Conservation (phyloP, 1,284 basidiomycete species). For the Marasmius tenuissimus region DNA sequence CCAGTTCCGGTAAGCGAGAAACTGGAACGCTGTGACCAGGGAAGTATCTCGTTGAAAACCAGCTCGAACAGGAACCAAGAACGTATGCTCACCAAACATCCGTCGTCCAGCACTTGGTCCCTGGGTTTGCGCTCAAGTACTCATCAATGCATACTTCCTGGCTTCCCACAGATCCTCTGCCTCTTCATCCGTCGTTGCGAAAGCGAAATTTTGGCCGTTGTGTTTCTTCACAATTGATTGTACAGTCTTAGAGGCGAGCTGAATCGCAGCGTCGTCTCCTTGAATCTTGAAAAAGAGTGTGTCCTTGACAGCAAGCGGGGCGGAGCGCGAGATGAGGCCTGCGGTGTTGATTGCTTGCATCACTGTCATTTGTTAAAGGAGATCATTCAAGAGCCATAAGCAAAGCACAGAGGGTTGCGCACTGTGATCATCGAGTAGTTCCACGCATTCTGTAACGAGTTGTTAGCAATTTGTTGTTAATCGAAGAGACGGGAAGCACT, state of each 20-base stretch:
- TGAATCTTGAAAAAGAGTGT: slow-evolving; percentile 92
- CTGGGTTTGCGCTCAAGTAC: slow-evolving; percentile 67
- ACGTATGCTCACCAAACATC: slow-evolving; percentile 71
- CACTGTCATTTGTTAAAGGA: slow-evolving; percentile 41
- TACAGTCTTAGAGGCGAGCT: slow-evolving; percentile 61
- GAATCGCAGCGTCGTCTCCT: slow-evolving; percentile 63
- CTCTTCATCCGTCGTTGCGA: slow-evolving; percentile 76
- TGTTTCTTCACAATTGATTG: slow-evolving; percentile 65
- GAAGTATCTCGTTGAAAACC: not conserved
- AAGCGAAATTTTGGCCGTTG: slow-evolving; percentile 69
- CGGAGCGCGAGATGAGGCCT: slow-evolving; percentile 46
- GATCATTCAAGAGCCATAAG: not conserved
- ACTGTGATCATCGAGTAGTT: slow-evolving; percentile 77
- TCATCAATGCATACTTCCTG: slow-evolving; percentile 82
- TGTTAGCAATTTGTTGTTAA: slow-evolving; percentile 7
- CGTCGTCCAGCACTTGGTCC: slow-evolving; percentile 78
- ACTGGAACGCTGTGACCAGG: slow-evolving; percentile 70
- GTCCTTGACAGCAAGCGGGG: slow-evolving; percentile 71
- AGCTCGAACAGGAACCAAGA: not conserved
- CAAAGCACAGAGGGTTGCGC: slow-evolving; percentile 16
- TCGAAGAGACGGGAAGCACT: slow-evolving; percentile 17
- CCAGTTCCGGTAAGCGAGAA: slow-evolving; percentile 66
- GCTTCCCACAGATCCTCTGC: slow-evolving; percentile 87
- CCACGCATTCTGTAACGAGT: slow-evolving; percentile 68
- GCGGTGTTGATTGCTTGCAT: slow-evolving; percentile 77